Evolutionary conservation across 169 alveolate species (phyloP), one percentile per base, ranked within the genome.

Genomic region (Neospora caninum): DNA sequence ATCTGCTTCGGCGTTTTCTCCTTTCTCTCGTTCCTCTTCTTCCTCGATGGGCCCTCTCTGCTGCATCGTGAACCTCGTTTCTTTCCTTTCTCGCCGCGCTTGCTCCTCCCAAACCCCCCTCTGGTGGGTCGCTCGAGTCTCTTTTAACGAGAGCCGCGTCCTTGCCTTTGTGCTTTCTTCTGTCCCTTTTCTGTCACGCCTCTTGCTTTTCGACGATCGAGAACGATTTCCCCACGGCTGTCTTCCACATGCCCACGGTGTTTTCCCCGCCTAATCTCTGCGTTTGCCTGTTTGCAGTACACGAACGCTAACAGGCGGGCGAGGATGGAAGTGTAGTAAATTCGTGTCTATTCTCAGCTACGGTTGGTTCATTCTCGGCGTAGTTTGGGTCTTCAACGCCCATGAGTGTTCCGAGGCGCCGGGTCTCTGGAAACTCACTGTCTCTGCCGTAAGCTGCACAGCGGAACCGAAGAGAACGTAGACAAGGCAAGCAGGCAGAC

Each of bases 341-440:
- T 43, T 49, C 34, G 43, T 84, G 20, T 53, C 88, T 39, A 78
- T 93, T 27, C 78, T 93, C 36, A 82, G 80, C 49, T 93, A 93
- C 89, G 95, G 84, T 45, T 93, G 95, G 95, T 93, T 93, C 36
- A 93, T 93, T 36, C 70, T 93, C 36, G 95, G 95, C 10, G 95
- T 93, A 29, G 87, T 93, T 20, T 93, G 95, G 95, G 82, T 73
- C 2, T 69, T 93, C 91, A 93, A 92, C 43, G n/a, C 83, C 38
- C 34, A 64, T n/a, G 45, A n/a, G 43, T 92, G 94, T 54, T 2
- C 88, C 16, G 91, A 92, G 70, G 94, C 95, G 0, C 88, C 95
- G 7, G 92, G 93, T 10, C 89, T 84, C 38, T 84, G 95, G 93
- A 43, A 39, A n/a, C 70, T 87, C 42, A 87, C 95, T 36, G 93